A percentile compares a stretch with the other conserved stretches of the same genome.
These are phyloP conservation scores for Zymoseptoria passerinii DNA, from an alignment of 2,329 filamentous ascomycete species.

Conservation along the genomic window DNA sequence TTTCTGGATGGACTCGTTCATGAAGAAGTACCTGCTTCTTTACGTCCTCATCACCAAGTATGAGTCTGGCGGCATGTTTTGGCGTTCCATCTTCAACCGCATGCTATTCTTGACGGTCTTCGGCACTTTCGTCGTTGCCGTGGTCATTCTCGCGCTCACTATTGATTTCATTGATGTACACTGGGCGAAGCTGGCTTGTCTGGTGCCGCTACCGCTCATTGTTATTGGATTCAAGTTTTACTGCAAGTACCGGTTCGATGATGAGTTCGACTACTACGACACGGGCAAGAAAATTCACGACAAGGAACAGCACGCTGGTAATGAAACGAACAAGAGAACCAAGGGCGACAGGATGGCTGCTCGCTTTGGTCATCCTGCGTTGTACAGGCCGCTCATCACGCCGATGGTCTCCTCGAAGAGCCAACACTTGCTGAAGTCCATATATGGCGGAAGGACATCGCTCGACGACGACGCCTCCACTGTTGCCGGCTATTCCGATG, in stretches of 20 bases:
- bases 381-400: conserved; percentile 82
- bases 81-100: conserved; percentile 89
- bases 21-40: conserved; percentile 91
- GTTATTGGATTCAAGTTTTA: conserved; percentile 80
- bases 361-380: conserved; percentile 80
- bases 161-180: conserved; percentile 20
- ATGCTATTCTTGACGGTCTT: conserved; percentile 74
- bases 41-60: conserved; percentile 94
- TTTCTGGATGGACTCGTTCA: conserved; percentile 74
- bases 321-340: conserved; percentile 34
- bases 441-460: conserved; percentile 66
- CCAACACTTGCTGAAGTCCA: conserved; percentile 72
- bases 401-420: conserved; percentile 93
- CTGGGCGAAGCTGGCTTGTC: conserved; percentile 57
- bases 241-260: conserved; percentile 67
- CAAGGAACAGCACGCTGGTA: conserved; percentile 21
- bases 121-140: conserved; percentile 67
- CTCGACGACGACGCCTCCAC: conserved; percentile 57
- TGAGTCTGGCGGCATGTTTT: conserved; percentile 87
- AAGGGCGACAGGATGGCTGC: conserved; percentile 61
- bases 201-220: conserved; percentile 64
- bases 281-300: conserved; percentile 50
- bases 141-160: conserved; percentile 59
- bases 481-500: conserved; percentile 69
- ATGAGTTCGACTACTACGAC: conserved; percentile 71